phyloP scores from a whole-genome alignment of 1,139 yeast species.

The Pichia norvegensis region DNA sequence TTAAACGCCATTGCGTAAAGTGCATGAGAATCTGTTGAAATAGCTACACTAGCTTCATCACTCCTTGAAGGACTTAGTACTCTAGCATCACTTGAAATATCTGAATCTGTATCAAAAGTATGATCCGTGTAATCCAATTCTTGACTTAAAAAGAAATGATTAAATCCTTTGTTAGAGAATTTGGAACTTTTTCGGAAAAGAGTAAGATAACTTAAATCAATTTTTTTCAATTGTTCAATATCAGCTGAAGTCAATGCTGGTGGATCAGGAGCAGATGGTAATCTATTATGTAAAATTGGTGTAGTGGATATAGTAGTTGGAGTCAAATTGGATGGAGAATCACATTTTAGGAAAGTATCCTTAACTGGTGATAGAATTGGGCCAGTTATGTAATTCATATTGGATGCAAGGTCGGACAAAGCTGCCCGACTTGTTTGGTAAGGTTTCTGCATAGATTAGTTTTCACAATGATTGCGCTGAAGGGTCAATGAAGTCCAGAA shows the following conservation, averaged over 20 bases:
- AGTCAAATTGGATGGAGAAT: not conserved
- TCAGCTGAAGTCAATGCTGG: not conserved
- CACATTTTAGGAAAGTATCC: not conserved
- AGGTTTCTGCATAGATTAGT: not conserved
- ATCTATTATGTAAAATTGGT: not conserved
- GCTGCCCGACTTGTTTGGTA: not conserved
- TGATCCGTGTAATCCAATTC: slow-evolving; percentile 38
- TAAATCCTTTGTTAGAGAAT: slow-evolving; percentile 19
- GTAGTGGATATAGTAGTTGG: not conserved
- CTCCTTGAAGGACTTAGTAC: not conserved
- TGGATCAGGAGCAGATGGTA: not conserved
- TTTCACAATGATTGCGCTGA: too few relatives aligned
- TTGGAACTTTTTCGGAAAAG: slow-evolving; percentile 35
- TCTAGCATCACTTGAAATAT: not conserved
- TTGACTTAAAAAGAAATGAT: slow-evolving; percentile 67
- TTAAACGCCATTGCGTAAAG: slow-evolving; percentile 65
- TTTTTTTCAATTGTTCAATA: slow-evolving; percentile 19
- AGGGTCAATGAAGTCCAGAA: too few relatives aligned
- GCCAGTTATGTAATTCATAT: not conserved
- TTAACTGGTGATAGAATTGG: not conserved
- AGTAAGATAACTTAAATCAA: slow-evolving; percentile 47
- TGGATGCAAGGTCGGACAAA: not conserved
- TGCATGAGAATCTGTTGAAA: slow-evolving; percentile 7
- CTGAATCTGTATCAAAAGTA: not conserved
- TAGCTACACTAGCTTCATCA: slow-evolving; percentile 3